These are phyloP conservation scores for Penicillium oxalicum DNA, from an alignment of 2,329 filamentous ascomycete genomes.

Conservation along the genomic window DNA sequence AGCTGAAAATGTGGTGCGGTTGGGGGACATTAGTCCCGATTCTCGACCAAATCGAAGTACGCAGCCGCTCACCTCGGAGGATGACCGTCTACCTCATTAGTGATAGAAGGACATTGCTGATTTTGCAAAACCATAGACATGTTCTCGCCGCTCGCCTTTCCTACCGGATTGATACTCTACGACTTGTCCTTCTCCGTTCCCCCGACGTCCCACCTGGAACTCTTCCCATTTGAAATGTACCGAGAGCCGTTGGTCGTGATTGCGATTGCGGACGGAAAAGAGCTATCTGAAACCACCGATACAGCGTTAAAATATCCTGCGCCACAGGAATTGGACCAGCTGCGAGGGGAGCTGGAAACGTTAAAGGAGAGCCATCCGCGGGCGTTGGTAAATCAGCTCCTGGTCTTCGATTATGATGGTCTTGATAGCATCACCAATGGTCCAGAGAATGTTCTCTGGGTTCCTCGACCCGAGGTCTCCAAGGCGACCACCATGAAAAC, in stretches of 20 bases:
- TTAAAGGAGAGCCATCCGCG: constrained; percentile 68
- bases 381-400: constrained; percentile 68
- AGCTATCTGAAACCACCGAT: constrained; percentile 46
- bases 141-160: constrained; percentile 88
- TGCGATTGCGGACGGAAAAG: constrained; percentile 74
- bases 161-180: constrained; percentile 79
- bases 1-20: constrained; percentile 70
- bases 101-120: constrained; percentile 8
- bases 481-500: constrained; percentile 76
- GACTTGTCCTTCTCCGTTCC: constrained; percentile 76
- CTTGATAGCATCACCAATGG: constrained; percentile 50
- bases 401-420: constrained; percentile 69
- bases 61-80: constrained; percentile 19
- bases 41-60: constrained; percentile 78
- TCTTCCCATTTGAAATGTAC: constrained; percentile 86
- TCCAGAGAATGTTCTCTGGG: constrained; percentile 61
- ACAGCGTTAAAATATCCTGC: constrained; percentile 30
- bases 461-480: constrained; percentile 63
- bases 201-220: constrained; percentile 68
- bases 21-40: constrained; percentile 83
- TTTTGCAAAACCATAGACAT: constrained; percentile 56
- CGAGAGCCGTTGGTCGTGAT: constrained; percentile 78
- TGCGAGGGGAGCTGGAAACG: constrained; percentile 61
- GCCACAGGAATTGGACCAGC: constrained; percentile 32
- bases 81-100: neutral